A percentile compares a stretch with the other conserved stretches of the same genome.
phyloP scores from a whole-genome alignment of 2,329 filamentous ascomycete genomes.

The Talaromyces funiculosus region DNA sequence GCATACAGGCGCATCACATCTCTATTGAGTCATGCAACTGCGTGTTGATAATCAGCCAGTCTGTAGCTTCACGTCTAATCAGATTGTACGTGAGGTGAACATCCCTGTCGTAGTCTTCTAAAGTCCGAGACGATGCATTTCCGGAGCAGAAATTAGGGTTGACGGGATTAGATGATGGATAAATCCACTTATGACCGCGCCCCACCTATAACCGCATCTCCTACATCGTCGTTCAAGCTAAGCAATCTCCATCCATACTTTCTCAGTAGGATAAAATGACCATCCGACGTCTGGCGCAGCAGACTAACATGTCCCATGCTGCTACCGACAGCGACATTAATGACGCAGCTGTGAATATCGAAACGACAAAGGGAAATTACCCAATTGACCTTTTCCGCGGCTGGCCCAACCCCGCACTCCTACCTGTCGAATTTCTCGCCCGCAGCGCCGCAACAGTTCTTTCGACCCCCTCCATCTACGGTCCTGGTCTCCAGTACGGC shows the following conservation, averaged over 20 bases:
- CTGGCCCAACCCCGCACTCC: slow-evolving; percentile 51
- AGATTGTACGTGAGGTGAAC: no score
- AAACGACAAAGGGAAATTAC: neutral
- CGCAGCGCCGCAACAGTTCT: slow-evolving; percentile 58
- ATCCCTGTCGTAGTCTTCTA: no score
- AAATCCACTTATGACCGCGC: neutral
- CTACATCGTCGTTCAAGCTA: no score
- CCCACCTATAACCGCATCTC: neutral
- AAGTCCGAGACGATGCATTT: neutral
- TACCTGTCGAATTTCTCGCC: slow-evolving; percentile 60
- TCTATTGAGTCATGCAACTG: neutral
- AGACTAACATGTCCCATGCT: neutral
- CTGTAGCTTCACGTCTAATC: no score
- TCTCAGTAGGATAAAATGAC: neutral
- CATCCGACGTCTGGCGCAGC: neutral
- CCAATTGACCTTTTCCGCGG: slow-evolving; percentile 42
- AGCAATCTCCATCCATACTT: neutral
- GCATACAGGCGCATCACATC: neutral
- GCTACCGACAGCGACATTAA: neutral
- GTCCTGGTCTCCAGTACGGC: slow-evolving; percentile 69
- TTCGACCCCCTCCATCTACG: slow-evolving; percentile 52
- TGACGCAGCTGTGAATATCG: neutral
- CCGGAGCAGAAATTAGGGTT: neutral
- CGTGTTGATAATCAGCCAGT: neutral
- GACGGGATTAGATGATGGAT: neutral